Base-by-base conservation (phyloP, 805 yeast genomes). In the Monosporozyma siamensis region DNA sequence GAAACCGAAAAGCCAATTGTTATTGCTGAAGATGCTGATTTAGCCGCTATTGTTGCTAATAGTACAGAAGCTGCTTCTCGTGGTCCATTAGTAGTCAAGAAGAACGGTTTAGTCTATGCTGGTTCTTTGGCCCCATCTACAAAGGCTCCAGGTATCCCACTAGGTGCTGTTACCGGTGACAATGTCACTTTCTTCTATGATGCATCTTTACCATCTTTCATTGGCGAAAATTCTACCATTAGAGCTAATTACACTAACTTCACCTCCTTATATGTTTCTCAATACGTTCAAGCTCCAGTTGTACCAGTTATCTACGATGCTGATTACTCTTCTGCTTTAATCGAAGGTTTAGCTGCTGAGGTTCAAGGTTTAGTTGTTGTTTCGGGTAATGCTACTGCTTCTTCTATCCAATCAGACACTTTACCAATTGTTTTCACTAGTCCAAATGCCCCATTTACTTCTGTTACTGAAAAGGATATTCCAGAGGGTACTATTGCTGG, bases 391-490 rank as follows among this genome's bases (percentile, higher is more conserved):
- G 39, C 51, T 12, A 50, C 58, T 17, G 10, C 48, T 27, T 49
- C 55, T 3, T 36, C 51, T 18, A 34, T 52, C 25, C n/a, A 48
- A 11, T 38, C 44, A 34, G 39, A 41, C 12, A 21, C 43, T 11
- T 20, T 54, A 20, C 62, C 62, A 39, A 48, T 60, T 29, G 60
- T 61, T n/a, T 59, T 49, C 45, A 54, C 66, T 24, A 48, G 51
- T n/a, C 42, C 49, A 25, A 44, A 47, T 22, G 41, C 52, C 24
- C 50, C 46, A 34, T 42, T 54, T 37, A 45, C 42, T 38, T 43
- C 44, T 35, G 50, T 55, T 12, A 40, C 44, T 11, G 31, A 38
- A 6, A 49, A 42, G 14, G 55, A 51, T 24, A 50, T 56, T 26
- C 64, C 64, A 44, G 37, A 25, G 1, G 51, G 52, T 24, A 51